Conservation (phyloP, 208 protist genomes). For the Wallacemonas sp. region DNA sequence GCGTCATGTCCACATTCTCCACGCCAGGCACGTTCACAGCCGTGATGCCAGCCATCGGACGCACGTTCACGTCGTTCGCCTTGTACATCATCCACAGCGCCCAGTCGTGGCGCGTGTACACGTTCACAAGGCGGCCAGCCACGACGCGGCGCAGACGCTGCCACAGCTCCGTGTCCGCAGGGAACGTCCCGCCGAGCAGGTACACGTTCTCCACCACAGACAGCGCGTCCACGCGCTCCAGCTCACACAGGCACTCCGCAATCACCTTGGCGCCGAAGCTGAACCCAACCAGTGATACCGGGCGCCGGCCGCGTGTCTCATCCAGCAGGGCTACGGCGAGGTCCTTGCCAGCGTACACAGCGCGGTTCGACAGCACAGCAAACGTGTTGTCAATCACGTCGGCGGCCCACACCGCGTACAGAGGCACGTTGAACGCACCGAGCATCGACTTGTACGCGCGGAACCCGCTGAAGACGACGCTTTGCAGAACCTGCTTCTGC, state of each 20-base stretch:
- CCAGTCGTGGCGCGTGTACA: slow-evolving; percentile 86
- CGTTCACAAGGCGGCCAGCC: slow-evolving; percentile 87
- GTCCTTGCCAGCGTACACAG: slow-evolving; percentile 75
- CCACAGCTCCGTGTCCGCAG: slow-evolving; percentile 63
- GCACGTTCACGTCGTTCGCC: slow-evolving; percentile 62
- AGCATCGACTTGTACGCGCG: slow-evolving; percentile 65
- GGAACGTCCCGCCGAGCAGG: slow-evolving; percentile 72
- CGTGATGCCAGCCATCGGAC: slow-evolving; percentile 77
- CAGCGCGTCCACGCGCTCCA: slow-evolving; percentile 54
- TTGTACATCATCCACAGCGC: slow-evolving; percentile 83
- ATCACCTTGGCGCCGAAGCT: slow-evolving; percentile 86
- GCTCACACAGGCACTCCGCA: slow-evolving; percentile 75
- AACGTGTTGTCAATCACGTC: slow-evolving; percentile 89
- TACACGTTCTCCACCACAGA: slow-evolving; percentile 88
- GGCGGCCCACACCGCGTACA: slow-evolving; percentile 77
- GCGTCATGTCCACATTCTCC: slow-evolving; percentile 83
- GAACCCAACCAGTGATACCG: slow-evolving; percentile 87
- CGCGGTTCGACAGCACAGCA: slow-evolving; percentile 65
- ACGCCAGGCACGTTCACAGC: slow-evolving; percentile 78
- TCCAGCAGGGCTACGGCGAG: slow-evolving; percentile 74
- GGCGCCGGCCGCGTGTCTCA: slow-evolving; percentile 61
- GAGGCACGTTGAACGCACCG: slow-evolving; percentile 65
- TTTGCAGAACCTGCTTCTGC: slow-evolving; percentile 43
- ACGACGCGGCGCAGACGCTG: slow-evolving; percentile 57
- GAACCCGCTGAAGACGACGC: slow-evolving; percentile 69